A percentile compares a stretch with the other conserved stretches of the same genome.
Conservation (phyloP, 306 rosid species). For the Ceratonia siliqua region DNA sequence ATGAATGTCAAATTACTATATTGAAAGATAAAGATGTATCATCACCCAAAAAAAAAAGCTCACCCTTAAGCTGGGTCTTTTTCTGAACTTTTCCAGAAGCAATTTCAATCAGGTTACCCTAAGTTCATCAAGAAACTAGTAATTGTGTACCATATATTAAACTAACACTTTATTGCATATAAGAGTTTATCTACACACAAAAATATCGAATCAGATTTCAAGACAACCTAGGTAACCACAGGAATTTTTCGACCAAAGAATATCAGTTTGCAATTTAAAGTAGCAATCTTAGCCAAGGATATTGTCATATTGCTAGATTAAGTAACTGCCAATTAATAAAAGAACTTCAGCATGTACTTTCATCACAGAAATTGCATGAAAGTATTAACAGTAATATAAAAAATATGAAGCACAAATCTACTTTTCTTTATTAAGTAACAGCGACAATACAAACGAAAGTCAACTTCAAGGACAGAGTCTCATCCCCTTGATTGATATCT, state of each 20-base stretch:
- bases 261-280: not conserved
- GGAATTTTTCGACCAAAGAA: not conserved
- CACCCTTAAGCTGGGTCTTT: not conserved
- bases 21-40: not conserved
- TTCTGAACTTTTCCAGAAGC: constrained; percentile 13
- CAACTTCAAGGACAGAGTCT: not conserved
- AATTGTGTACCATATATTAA: not conserved
- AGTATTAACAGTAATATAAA: not conserved
- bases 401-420: not conserved
- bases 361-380: not conserved
- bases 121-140: constrained; percentile 4
- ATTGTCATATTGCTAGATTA: not conserved
- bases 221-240: not conserved
- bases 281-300: not conserved
- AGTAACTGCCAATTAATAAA: not conserved
- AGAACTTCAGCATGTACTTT: not conserved
- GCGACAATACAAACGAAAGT: no score
- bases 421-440: no score
- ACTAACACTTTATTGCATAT: not conserved
- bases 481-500: not conserved
- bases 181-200: not conserved
- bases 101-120: not conserved
- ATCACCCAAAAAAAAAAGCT: not conserved
- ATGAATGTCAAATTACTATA: not conserved
- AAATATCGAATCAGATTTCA: not conserved